phyloP scores from a whole-genome alignment of 371 early-diverging fungal genomes.

The Choanephora cucurbitarum region DNA sequence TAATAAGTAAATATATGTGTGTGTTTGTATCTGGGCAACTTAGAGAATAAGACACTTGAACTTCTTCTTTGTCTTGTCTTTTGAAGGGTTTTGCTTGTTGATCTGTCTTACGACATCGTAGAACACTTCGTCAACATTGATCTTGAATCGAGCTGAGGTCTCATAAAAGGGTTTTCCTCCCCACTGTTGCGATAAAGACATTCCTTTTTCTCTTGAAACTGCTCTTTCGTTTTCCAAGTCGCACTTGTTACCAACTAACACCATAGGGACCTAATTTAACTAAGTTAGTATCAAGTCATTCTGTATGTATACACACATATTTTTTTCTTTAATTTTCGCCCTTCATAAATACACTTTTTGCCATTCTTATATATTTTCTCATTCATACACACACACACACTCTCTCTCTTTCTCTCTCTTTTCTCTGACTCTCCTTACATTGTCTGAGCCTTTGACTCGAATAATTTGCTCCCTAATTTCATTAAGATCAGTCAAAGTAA shows the following conservation, averaged over 20 bases:
- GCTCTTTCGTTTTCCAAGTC: slow-evolving; percentile 81
- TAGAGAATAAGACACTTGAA: slow-evolving; percentile 46
- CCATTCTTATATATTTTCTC: too few relatives aligned
- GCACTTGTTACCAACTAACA: slow-evolving; percentile 86
- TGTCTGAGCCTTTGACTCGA: slow-evolving; percentile 80
- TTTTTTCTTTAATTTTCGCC: too few relatives aligned
- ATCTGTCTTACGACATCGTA: slow-evolving; percentile 65
- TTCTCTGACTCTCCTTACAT: slow-evolving; percentile 48
- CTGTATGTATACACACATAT: too few relatives aligned
- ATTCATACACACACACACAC: too few relatives aligned
- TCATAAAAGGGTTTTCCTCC: slow-evolving; percentile 78
- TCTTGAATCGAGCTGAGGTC: slow-evolving; percentile 81
- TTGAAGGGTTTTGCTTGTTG: slow-evolving; percentile 49
- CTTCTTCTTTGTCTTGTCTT: slow-evolving; percentile 43
- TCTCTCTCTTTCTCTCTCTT: too few relatives aligned
- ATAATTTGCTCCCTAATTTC: slow-evolving; percentile 81
- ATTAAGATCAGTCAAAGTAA: slow-evolving; percentile 79
- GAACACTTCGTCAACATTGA: slow-evolving; percentile 82
- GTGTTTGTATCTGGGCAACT: slow-evolving; percentile 3
- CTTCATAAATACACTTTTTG: too few relatives aligned
- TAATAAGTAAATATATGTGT: slow-evolving; percentile 7
- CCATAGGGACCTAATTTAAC: slow-evolving; percentile 75
- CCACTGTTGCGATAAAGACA: slow-evolving; percentile 68
- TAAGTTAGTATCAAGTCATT: too few relatives aligned
- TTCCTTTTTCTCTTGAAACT: slow-evolving; percentile 70